Conservation (phyloP, 2,329 filamentous ascomycete genomes). For the Tolypocladium tundrense region DNA sequence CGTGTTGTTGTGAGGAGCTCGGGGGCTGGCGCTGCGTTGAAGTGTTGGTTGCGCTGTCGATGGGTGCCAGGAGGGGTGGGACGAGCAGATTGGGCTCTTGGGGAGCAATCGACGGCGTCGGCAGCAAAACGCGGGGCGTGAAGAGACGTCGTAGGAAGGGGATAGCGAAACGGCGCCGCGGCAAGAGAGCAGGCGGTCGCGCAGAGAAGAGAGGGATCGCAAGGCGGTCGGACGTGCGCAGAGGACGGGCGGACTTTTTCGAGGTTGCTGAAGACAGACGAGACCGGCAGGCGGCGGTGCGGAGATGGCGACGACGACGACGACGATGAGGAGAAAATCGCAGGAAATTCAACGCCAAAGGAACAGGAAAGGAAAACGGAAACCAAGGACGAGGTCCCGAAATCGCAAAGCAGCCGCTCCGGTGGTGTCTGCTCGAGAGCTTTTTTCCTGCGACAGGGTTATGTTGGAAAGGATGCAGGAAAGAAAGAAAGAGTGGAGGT, state of each 20-base stretch:
- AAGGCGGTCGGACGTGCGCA: not conserved
- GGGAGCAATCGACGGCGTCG: not conserved
- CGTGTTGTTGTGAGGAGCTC: not conserved
- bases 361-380: conserved; percentile 1
- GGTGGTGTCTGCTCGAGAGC: conserved; percentile 3
- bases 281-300: not conserved
- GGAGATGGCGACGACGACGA: conserved; percentile 1
- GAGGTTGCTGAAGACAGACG: not conserved
- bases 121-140: not conserved
- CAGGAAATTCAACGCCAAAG: conserved; percentile 3
- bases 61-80: conserved; percentile 1
- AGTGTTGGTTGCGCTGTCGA: not conserved
- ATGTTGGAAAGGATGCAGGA: conserved; percentile 7
- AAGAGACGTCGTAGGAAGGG: not conserved
- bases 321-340: not conserved
- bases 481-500: conserved; percentile 4
- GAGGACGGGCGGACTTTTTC: not conserved
- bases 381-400: conserved; percentile 4
- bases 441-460: conserved; percentile 4
- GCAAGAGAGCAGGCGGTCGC: not conserved
- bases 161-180: not conserved
- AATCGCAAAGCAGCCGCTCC: conserved; percentile 4
- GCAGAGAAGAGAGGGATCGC: not conserved
- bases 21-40: not conserved
- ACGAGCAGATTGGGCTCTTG: not conserved